phyloP scores from a whole-genome alignment of 768 basidiomycete genomes.

The Kwoniella sp. region DNA sequence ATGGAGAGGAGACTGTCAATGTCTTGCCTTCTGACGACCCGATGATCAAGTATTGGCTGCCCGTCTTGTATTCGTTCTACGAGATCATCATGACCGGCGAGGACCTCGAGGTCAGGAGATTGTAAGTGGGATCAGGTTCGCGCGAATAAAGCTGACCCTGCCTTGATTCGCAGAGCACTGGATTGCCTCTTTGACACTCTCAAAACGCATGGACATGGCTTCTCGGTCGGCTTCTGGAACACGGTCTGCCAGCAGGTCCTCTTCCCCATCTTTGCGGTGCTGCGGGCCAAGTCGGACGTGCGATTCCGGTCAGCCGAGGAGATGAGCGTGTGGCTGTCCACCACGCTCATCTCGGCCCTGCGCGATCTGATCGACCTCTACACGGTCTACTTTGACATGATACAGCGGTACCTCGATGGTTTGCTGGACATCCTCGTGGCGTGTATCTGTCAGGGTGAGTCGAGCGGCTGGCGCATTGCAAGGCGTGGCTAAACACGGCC shows the following conservation, averaged over 20 bases:
- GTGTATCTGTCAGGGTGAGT: slow-evolving; percentile 94
- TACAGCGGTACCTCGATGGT: slow-evolving; percentile 89
- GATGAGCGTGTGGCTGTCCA: slow-evolving; percentile 98
- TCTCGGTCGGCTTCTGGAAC: slow-evolving; percentile 92
- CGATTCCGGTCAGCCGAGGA: slow-evolving; percentile 94
- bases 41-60: slow-evolving; percentile 97
- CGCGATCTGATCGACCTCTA: slow-evolving; percentile 93
- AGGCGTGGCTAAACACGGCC: not conserved
- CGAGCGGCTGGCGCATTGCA: not conserved
- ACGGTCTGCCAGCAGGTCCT: slow-evolving; percentile 92
- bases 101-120: slow-evolving; percentile 89
- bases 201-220: slow-evolving; percentile 79
- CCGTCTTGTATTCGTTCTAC: slow-evolving; percentile 93
- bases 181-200: slow-evolving; percentile 92
- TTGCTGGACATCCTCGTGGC: slow-evolving; percentile 86
- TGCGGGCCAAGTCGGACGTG: slow-evolving; percentile 81
- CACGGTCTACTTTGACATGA: slow-evolving; percentile 85
- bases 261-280: slow-evolving; percentile 95
- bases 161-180: slow-evolving; percentile 63
- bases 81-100: slow-evolving; percentile 99
- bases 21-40: slow-evolving; percentile 56
- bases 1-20: slow-evolving; percentile 13
- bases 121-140: slow-evolving; percentile 61
- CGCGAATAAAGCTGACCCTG: not conserved
- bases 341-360: slow-evolving; percentile 97